A percentile compares a stretch with the other conserved stretches of the same genome.
phyloP scores from a whole-genome alignment of 2,329 filamentous ascomycete species.

The Falciphora oryzae region DNA sequence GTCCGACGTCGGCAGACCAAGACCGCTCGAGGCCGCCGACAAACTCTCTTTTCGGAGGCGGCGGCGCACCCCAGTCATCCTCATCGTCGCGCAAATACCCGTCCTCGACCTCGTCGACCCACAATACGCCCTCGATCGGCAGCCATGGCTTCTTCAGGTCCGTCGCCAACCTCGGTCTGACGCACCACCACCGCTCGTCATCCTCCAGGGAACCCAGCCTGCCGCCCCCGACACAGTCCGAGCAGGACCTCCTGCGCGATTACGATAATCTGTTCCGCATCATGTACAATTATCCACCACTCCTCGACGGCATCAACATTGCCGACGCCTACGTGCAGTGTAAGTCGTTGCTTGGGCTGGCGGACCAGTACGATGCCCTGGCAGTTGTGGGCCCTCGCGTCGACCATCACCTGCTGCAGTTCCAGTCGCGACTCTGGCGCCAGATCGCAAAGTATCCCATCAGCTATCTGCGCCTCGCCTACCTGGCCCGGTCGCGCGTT shows the following conservation, averaged over 20 bases:
- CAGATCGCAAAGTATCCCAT: conserved; percentile 96
- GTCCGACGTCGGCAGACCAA: background rate
- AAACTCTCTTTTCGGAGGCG: conserved; percentile 52
- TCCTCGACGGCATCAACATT: conserved; percentile 80
- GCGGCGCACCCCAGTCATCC: conserved; percentile 36
- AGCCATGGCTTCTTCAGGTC: conserved; percentile 71
- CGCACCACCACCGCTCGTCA: conserved; percentile 37
- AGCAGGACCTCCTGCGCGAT: conserved; percentile 76
- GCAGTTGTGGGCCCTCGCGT: conserved; percentile 82
- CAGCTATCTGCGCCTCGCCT: conserved; percentile 84
- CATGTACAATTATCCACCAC: conserved; percentile 88
- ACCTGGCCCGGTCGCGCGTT: conserved; percentile 74
- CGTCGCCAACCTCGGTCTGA: conserved; percentile 68
- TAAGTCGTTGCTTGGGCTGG: conserved; percentile 79
- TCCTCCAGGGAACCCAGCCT: conserved; percentile 21
- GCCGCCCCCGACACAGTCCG: conserved; percentile 47
- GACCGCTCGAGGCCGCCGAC: conserved; percentile 16
- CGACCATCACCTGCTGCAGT: conserved; percentile 89
- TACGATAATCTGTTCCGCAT: conserved; percentile 95
- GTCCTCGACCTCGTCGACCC: conserved; percentile 46
- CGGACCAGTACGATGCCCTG: conserved; percentile 92
- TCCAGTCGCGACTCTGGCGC: conserved; percentile 86
- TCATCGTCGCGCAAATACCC: conserved; percentile 42
- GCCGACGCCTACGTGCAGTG: conserved; percentile 90
- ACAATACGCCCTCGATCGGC: conserved; percentile 21